phyloP scores from a whole-genome alignment of 495 filamentous ascomycete species.

The Podospora anserina region DNA sequence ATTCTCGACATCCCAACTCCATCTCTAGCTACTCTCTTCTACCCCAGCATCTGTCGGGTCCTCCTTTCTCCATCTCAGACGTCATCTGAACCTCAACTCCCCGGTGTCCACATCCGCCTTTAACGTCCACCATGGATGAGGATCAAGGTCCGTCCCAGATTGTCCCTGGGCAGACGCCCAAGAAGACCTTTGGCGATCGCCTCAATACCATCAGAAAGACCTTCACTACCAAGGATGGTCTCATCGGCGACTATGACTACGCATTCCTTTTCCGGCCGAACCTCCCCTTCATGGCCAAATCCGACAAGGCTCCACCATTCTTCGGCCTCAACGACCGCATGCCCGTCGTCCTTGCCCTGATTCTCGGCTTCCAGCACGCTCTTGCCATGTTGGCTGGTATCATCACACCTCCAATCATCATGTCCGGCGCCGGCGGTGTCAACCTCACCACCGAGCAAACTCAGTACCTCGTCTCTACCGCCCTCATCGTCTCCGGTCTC shows the following conservation, averaged over 20 bases:
- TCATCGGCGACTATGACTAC: slow-evolving; percentile 87
- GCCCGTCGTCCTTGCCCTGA: slow-evolving; percentile 71
- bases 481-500: slow-evolving; percentile 80
- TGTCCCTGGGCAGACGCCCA: slow-evolving; percentile 33
- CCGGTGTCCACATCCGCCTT: slow-evolving; percentile 24
- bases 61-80: background rate
- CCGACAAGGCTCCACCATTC: slow-evolving; percentile 66
- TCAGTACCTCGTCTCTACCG: slow-evolving; percentile 86
- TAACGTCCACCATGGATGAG: slow-evolving; percentile 31
- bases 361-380: slow-evolving; percentile 49
- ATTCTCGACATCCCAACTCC: background rate
- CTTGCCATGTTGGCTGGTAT: slow-evolving; percentile 54
- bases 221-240: slow-evolving; percentile 60
- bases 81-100: background rate
- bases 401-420: slow-evolving; percentile 78
- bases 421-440: slow-evolving; percentile 61
- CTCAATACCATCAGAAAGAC: slow-evolving; percentile 32
- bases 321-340: slow-evolving; percentile 83
- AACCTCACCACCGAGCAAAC: slow-evolving; percentile 58
- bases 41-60: background rate
- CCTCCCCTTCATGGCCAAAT: slow-evolving; percentile 74
- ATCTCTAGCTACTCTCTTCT: background rate
- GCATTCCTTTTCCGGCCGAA: slow-evolving; percentile 67
- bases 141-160: slow-evolving; percentile 47
- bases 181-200: slow-evolving; percentile 32